Evolutionary conservation across 176 grass and related monocot species (phyloP), one percentile per base, ranked within the genome.

Genomic region (Poa annua): DNA sequence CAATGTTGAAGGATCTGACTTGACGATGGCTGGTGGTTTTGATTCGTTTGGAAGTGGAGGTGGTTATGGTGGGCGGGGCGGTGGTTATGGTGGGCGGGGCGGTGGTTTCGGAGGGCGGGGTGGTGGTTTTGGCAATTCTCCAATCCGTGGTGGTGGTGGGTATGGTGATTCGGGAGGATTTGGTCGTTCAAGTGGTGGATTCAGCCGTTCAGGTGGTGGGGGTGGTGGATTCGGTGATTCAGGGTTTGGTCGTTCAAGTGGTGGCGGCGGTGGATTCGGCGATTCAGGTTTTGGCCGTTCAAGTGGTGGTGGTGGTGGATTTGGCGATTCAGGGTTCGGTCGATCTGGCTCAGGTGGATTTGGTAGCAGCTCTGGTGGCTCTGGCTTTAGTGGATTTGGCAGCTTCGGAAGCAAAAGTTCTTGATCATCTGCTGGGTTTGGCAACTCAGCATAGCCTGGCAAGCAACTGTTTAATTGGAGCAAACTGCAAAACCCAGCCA

Each of bases 1-100:
- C 70, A 83, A 77, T 6, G 91, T 94, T 4, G 91, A 96, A 63
- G 88, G 85, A 66, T 88, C 88, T 63, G 93, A 92, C 52, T 81
- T 96, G 78, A 74, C 48, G 16, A 71, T 93, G 71, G 84, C 83
- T 35, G 76, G 84, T 54, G 86, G 84, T 49, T 88, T 77, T 63
- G 94, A 94, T 81, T 94, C 91, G 15, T 94, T 79, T 0, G 92
- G 92, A 13, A 63, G 89, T 29, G 56, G 86, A 8, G 41, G 92
- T 6, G 83, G 76, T 86, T 85, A 83, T 38, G 76, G 90, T 66
- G 82, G 82, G 1, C 60, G 82, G 1, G 42, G 65, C 25, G 21
- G 62, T 35, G 59, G 89, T 61, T 87, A 2, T 11, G 42, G 42
- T 11, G 42, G 42, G 10, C 42, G 42, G 0, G 42, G 66, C 5